Conservation (phyloP, 208 protist species). For the Leishmania braziliensis region DNA sequence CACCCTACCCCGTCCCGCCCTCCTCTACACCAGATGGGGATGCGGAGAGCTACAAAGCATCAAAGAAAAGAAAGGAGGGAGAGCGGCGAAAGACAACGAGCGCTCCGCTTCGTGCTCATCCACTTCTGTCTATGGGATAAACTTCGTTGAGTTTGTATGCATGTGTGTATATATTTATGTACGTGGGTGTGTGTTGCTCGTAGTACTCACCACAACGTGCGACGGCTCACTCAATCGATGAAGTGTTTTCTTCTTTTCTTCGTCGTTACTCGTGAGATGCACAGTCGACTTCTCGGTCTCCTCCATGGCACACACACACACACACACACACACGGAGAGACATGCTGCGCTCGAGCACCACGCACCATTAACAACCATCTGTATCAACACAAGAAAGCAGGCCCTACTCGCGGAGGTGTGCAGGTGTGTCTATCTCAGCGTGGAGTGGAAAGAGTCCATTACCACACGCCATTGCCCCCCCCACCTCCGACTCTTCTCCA, state of each 20-base stretch:
- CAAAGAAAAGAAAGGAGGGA: neutral
- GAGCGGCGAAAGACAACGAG: neutral
- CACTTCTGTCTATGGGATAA: constrained; percentile 4
- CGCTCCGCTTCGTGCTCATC: neutral
- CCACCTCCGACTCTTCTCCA: neutral
- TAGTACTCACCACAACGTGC: neutral
- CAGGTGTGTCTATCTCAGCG: neutral
- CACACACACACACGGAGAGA: neutral
- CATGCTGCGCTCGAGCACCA: neutral
- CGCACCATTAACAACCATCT: neutral
- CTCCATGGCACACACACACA: neutral
- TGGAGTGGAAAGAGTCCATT: neutral
- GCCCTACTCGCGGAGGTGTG: neutral
- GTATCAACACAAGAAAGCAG: neutral
- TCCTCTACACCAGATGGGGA: neutral
- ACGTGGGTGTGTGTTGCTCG: neutral
- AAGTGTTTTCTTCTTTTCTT: neutral
- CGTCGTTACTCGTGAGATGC: neutral
- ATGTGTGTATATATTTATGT: neutral
- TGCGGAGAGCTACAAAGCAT: neutral
- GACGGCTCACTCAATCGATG: neutral
- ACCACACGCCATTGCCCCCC: neutral
- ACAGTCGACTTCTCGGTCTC: no score
- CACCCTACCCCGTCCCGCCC: neutral
- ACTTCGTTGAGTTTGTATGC: neutral